A percentile compares a stretch with the other conserved stretches of the same genome.
Conservation (phyloP, 208 protist species). For the Trypanosoma melophagium region DNA sequence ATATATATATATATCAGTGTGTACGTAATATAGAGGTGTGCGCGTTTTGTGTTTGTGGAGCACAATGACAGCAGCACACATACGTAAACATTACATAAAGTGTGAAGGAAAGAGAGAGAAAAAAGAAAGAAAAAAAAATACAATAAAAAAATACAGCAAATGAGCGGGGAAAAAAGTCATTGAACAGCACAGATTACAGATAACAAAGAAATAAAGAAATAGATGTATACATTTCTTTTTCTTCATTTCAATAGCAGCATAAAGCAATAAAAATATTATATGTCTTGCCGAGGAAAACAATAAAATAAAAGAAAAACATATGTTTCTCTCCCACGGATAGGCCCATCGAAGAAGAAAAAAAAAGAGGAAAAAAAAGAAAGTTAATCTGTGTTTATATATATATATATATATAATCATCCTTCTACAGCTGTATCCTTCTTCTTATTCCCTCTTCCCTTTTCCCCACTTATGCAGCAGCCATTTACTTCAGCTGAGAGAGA, state of each 20-base stretch:
- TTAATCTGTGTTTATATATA: not conserved
- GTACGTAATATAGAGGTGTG: not conserved
- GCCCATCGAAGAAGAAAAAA: not conserved
- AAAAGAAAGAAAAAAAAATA: slow-evolving; percentile 25
- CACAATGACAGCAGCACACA: no score
- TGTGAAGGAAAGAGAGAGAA: not conserved
- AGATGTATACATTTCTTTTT: not conserved
- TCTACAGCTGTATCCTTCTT: not conserved
- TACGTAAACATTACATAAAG: not conserved
- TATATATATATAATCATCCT: not conserved
- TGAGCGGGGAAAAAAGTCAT: not conserved
- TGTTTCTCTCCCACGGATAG: slow-evolving; percentile 9
- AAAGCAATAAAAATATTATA: not conserved
- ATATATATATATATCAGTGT: not conserved
- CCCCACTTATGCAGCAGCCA: not conserved
- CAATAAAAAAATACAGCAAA: slow-evolving; percentile 19
- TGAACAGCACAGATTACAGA: slow-evolving; percentile 15
- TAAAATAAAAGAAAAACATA: slow-evolving; percentile 24
- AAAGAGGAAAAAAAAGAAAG: not conserved
- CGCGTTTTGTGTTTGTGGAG: no score
- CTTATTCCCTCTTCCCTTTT: slow-evolving; percentile 1
- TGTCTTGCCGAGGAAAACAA: slow-evolving; percentile 6
- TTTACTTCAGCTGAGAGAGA: slow-evolving; percentile 67
- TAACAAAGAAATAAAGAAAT: slow-evolving; percentile 5
- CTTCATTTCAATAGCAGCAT: not conserved